Evolutionary conservation across 805 yeast genomes (phyloP).

Genomic region (Yamadazyma ubonensis): DNA sequence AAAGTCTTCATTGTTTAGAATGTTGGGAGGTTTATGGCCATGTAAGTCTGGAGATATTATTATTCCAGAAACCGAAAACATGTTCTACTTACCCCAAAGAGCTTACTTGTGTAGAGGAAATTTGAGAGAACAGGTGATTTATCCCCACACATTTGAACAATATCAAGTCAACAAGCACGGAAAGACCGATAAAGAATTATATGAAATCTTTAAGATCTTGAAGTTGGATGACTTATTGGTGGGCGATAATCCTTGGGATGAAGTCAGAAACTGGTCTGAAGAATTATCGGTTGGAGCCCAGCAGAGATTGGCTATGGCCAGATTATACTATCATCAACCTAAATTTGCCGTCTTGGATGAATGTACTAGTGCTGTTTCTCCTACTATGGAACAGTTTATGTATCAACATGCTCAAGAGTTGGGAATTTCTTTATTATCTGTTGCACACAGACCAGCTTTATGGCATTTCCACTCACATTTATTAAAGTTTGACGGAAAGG

Average conservation of each 20-base stretch:
- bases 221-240: slow-evolving; percentile 57
- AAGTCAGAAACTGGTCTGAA: slow-evolving; percentile 80
- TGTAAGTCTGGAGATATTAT: slow-evolving; percentile 56
- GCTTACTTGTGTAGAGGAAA: slow-evolving; percentile 83
- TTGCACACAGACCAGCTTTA: slow-evolving; percentile 86
- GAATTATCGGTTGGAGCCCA: slow-evolving; percentile 89
- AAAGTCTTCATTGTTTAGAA: slow-evolving; percentile 85
- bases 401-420: slow-evolving; percentile 75
- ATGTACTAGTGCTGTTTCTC: slow-evolving; percentile 92
- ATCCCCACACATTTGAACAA: slow-evolving; percentile 71
- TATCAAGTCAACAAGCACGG: slow-evolving; percentile 35
- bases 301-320: slow-evolving; percentile 89
- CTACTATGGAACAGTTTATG: slow-evolving; percentile 87
- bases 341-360: slow-evolving; percentile 94
- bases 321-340: slow-evolving; percentile 87
- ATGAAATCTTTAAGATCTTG: slow-evolving; percentile 53
- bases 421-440: slow-evolving; percentile 82
- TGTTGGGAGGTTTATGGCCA: slow-evolving; percentile 94
- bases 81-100: slow-evolving; percentile 89
- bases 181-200: slow-evolving; percentile 50
- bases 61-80: slow-evolving; percentile 62
- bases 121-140: slow-evolving; percentile 82
- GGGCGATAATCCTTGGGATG: slow-evolving; percentile 53
- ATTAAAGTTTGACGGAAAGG: slow-evolving; percentile 83
- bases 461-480: slow-evolving; percentile 89